Evolutionary conservation across 2,329 filamentous ascomycete species (phyloP), one percentile per base, ranked within the genome.

Genomic region (Phialophora chinensis): DNA sequence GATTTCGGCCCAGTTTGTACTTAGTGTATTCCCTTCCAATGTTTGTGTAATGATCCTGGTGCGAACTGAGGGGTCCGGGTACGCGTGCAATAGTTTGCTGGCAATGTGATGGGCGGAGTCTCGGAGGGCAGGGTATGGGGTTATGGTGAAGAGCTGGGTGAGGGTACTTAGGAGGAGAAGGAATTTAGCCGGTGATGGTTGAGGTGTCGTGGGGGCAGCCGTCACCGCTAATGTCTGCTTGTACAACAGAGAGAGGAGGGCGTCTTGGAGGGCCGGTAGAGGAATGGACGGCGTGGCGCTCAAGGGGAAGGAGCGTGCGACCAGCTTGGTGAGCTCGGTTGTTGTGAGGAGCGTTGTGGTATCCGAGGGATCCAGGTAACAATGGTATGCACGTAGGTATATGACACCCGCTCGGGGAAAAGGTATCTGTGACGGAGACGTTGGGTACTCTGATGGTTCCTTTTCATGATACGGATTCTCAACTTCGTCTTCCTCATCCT

Each of bases 401-500:
- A 73, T 66, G 20, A 72, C 58, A 3, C 70, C 72, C 3, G 68
- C 66, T 27, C 60, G 27, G 5, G 72, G 69, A 25, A 73, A 70
- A 1, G 72, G 72, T 29, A 74, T 72, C 27, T 73, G 67, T 56
- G 67, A 64, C 25, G 72, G 72, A 11, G 68, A 67, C 1, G 66
- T 72, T 11, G 72, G 72, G 53, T 72, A 74, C 53, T 73, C 72
- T 29, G 66, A 72, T 10, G 68, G 52, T 58, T 71, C 69, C 44
- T 62, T 27, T 35, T 65, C 66, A 23, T 62, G 49, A 31, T 63
- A 61, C 3, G 62, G 38, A 8, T 65, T 55, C 29, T 63, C 63
- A 38, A 38, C 8, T 5, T 62, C 52, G 33, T 65, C 65, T 42
- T 57, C 53, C 25, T 55, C 56, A 23, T 67, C 62, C 27, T 66